Evolutionary conservation across 345 rosid genomes (phyloP).

Genomic region (Diplotaxis tenuifolia): DNA sequence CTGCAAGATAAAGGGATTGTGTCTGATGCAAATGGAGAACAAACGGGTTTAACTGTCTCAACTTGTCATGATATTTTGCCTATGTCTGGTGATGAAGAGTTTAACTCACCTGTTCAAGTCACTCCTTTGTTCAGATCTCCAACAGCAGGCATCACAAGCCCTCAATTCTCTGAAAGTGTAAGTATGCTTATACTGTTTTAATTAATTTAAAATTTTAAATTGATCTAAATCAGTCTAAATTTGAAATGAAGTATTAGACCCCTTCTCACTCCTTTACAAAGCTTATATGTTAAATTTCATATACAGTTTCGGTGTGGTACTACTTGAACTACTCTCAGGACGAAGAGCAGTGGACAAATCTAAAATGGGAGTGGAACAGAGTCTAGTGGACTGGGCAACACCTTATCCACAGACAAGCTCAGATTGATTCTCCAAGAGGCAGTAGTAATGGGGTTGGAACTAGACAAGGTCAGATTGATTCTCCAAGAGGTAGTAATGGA

Average conservation of each 20-base stretch:
- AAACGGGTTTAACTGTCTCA: conserved; percentile 44
- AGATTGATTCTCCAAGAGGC: conserved; percentile 35
- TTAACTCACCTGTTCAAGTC: conserved; percentile 80
- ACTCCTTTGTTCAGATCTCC: too few species aligned
- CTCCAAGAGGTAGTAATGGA: conserved; percentile 33
- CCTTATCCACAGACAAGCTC: conserved; percentile 58
- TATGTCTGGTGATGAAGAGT: conserved; percentile 50
- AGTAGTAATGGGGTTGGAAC: conserved; percentile 36
- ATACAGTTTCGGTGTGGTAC: conserved; percentile 93
- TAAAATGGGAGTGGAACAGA: conserved; percentile 80
- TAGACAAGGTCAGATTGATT: conserved; percentile 39
- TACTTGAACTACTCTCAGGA: conserved; percentile 87
- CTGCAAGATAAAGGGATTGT: conserved; percentile 43
- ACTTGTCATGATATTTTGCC: conserved; percentile 47
- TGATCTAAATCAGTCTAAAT: too few species aligned
- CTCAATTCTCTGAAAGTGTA: conserved; percentile 97
- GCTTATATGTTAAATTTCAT: conserved; percentile 15
- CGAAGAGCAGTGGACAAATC: conserved; percentile 84
- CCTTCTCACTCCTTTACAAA: too few species aligned
- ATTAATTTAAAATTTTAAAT: too few species aligned
- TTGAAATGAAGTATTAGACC: too few species aligned
- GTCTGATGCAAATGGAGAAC: conserved; percentile 41
- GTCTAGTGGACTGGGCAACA: conserved; percentile 91
- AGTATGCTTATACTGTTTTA: too few species aligned
- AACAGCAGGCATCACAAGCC: conserved; percentile 97